A percentile compares a stretch with the other conserved stretches of the same genome.
phyloP scores from a whole-genome alignment of 1,139 yeast genomes.

The Yamadazyma aaseri region DNA sequence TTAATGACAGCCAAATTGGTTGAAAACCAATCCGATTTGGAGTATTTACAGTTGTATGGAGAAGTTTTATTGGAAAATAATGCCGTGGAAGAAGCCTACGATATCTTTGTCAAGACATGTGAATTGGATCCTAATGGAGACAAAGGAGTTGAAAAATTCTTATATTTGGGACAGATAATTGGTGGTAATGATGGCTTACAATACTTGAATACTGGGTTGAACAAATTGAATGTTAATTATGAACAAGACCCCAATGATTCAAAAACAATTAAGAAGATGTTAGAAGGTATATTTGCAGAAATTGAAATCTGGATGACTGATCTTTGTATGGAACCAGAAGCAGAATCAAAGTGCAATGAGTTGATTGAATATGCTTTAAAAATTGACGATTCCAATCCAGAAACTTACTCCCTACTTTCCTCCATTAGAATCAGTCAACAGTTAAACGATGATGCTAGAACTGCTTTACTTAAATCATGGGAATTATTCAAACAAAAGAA shows the following conservation, averaged over 20 bases:
- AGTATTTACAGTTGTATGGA: constrained; percentile 51
- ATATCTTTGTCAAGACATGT: constrained; percentile 60
- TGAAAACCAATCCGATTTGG: constrained; percentile 28
- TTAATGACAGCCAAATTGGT: constrained; percentile 30
- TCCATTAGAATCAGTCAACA: constrained; percentile 92
- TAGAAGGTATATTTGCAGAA: constrained; percentile 78
- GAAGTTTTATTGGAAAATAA: constrained; percentile 79
- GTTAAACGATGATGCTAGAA: constrained; percentile 65
- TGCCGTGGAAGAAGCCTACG: constrained; percentile 75
- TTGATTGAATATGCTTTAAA: constrained; percentile 65
- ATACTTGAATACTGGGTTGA: constrained; percentile 65
- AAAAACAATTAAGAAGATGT: constrained; percentile 51
- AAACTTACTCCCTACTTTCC: constrained; percentile 78
- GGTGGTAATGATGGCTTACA: constrained; percentile 79
- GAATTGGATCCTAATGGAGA: constrained; percentile 66
- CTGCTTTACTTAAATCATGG: constrained; percentile 76
- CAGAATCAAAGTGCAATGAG: constrained; percentile 77
- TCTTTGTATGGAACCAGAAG: constrained; percentile 89
- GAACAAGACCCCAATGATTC: constrained; percentile 20
- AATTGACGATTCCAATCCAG: constrained; percentile 65
- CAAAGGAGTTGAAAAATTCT: constrained; percentile 73
- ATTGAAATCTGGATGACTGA: constrained; percentile 99
- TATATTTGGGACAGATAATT: constrained; percentile 85
- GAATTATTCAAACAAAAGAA: constrained; percentile 56
- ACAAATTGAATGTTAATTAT: constrained; percentile 46